phyloP scores from a whole-genome alignment of 179 eudicot species.

The Amaranthus tricolor region DNA sequence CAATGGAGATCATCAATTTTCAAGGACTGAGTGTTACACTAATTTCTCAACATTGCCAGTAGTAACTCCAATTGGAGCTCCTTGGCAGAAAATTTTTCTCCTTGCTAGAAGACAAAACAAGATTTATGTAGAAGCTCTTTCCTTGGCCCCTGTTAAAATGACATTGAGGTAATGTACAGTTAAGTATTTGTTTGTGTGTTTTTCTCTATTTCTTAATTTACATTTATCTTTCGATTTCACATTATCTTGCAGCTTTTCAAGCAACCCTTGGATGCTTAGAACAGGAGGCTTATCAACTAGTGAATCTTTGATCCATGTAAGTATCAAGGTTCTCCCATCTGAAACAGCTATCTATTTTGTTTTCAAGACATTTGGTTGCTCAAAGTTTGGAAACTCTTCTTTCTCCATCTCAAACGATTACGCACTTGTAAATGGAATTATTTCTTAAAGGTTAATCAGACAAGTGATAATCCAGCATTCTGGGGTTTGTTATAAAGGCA shows the following conservation, averaged over 20 bases:
- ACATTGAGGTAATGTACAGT: slow-evolving; percentile 63
- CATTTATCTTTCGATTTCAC: slow-evolving; percentile 14
- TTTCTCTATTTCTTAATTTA: slow-evolving; percentile 2
- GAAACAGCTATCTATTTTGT: neutral
- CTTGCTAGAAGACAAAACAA: slow-evolving; percentile 78
- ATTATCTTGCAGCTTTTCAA: slow-evolving; percentile 71
- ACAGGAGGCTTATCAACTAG: slow-evolving; percentile 70
- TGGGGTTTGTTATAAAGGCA: neutral
- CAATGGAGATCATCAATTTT: slow-evolving; percentile 26
- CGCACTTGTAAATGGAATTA: neutral
- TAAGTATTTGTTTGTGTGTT: neutral
- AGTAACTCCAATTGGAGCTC: slow-evolving; percentile 87
- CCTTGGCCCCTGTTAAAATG: slow-evolving; percentile 68
- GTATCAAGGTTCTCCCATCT: slow-evolving; percentile 7
- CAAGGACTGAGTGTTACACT: slow-evolving; percentile 29
- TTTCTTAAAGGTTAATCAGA: neutral
- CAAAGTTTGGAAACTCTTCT: neutral
- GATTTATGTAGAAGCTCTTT: slow-evolving; percentile 75
- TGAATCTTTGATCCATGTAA: slow-evolving; percentile 87
- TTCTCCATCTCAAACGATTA: neutral
- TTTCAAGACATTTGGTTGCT: neutral
- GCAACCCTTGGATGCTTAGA: slow-evolving; percentile 90
- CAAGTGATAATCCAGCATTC: neutral
- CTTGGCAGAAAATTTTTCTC: slow-evolving; percentile 87
- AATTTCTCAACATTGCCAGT: slow-evolving; percentile 42